Percentiles rank a stretch among this genome's conserved stretches.
phyloP scores from a whole-genome alignment of 163 green algal genomes.

The Chloroidium sp. region DNA sequence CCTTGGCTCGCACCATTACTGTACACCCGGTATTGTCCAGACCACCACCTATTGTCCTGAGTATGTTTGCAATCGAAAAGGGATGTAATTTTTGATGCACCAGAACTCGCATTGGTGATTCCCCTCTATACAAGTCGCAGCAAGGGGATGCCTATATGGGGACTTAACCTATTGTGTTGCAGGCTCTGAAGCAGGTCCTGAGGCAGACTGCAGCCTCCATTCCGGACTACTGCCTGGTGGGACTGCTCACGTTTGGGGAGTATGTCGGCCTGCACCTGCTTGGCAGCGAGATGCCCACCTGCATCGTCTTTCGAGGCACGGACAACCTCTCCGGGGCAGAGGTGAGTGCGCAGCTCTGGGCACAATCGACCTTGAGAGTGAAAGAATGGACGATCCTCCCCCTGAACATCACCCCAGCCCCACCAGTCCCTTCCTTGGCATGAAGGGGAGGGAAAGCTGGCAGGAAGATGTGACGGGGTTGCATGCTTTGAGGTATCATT shows the following conservation, averaged over 20 bases:
- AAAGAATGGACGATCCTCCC: too few species aligned
- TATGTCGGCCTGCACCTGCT: conserved; percentile 53
- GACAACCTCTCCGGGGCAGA: neutral
- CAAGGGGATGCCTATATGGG: neutral
- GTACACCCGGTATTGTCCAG: neutral
- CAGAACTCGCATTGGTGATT: neutral
- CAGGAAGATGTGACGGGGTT: neutral
- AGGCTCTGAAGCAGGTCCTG: conserved; percentile 32
- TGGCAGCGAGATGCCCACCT: conserved; percentile 39
- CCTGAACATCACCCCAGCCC: neutral
- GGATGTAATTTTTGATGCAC: neutral
- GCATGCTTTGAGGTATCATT: neutral
- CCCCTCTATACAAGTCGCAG: neutral
- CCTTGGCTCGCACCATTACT: neutral
- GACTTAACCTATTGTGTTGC: conserved; percentile 9
- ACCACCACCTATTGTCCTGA: neutral
- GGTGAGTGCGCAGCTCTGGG: neutral
- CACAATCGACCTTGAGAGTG: too few species aligned
- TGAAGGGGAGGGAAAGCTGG: neutral
- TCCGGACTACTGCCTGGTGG: conserved; percentile 48
- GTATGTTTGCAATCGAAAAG: neutral
- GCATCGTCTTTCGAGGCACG: conserved; percentile 44
- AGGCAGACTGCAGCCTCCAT: conserved; percentile 42
- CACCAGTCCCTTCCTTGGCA: neutral
- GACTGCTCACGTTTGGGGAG: conserved; percentile 48